Conservation (phyloP, 2,329 filamentous ascomycete species). For the Chalara sp. region DNA sequence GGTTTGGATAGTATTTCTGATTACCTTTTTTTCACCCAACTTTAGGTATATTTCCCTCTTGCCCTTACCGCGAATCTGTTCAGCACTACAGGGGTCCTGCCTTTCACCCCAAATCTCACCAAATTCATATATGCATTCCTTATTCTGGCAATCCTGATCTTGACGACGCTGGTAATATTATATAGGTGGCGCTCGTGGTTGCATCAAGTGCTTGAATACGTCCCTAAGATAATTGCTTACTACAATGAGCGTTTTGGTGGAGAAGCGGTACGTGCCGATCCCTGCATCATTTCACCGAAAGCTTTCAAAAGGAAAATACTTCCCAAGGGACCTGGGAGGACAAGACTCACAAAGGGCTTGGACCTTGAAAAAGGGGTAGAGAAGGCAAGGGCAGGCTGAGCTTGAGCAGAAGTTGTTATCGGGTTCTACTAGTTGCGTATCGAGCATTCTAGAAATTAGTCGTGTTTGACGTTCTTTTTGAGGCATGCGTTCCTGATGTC, state of each 20-base stretch:
- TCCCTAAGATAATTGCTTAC: no score
- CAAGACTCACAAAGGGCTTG: background rate
- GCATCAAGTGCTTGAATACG: background rate
- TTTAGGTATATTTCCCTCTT: constrained; percentile 4
- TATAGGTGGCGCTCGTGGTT: constrained; percentile 1
- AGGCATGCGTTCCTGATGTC: background rate
- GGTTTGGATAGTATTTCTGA: background rate
- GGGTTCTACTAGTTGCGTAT: no score
- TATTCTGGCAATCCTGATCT: constrained; percentile 2
- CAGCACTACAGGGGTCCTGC: constrained; percentile 2
- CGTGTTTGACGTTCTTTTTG: background rate
- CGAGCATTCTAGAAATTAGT: background rate
- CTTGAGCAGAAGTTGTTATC: no score
- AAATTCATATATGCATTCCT: constrained; percentile 1
- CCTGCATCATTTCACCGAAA: no score
- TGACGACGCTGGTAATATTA: background rate
- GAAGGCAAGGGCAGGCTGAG: no score
- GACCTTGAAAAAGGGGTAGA: background rate
- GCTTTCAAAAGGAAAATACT: no score
- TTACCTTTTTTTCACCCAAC: background rate
- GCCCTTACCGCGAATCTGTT: constrained; percentile 2
- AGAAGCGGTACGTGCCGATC: background rate
- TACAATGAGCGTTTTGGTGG: background rate
- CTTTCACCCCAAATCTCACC: constrained; percentile 1
- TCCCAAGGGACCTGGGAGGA: no score